Base-by-base conservation (phyloP, 140 eudicot species). In the Flaveria floridana region DNA sequence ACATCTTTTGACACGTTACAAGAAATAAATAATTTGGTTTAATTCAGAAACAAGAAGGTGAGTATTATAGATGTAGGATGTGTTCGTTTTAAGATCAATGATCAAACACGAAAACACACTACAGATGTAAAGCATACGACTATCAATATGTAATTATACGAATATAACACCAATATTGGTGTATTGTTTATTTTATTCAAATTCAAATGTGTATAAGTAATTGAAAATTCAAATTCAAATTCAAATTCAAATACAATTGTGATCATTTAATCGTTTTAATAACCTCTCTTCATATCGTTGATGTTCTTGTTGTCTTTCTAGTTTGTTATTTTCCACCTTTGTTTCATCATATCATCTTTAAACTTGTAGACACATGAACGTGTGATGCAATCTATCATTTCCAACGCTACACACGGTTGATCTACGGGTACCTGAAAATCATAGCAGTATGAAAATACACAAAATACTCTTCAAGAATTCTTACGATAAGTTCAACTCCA, bases 361-460 rank as follows among this genome's bases (percentile, higher is more conserved):
- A 76, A 57, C 56, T 76, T 68, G 80, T 68, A 25, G 78, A 64
- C 19, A 56, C 65, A 0, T 87, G 90, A 85, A 46, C 78, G 78
- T 3, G 92, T 89, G 63, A 87, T 42, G 65, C 42, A 63, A 6
- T 76, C 82, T 65, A 89, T 74, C 96, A 89, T 89, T 13, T 75
- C 39, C 81, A 85, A 59, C 64, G 88, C 87, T 0, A 85, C 78
- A 57, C 90, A 89, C 13, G 96, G 96, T 73, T 87, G 87, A 76
- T 87, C 92, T 39, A 87, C 87, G 0, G 96, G 96, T 69, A 89
- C 88, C 96, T 89, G 84, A 23, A 55, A 70, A 78, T 57, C 51
- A 65, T n/a, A 15, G 16, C 46, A 34, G 2, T 21, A 20, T 11
- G 21, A 4, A 47, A 68, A 46, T 28, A 67, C 10, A 16, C 53